These are phyloP conservation scores for Hypomontagnella monticulosa DNA, from an alignment of 495 filamentous ascomycete species.

Conservation along the genomic window DNA sequence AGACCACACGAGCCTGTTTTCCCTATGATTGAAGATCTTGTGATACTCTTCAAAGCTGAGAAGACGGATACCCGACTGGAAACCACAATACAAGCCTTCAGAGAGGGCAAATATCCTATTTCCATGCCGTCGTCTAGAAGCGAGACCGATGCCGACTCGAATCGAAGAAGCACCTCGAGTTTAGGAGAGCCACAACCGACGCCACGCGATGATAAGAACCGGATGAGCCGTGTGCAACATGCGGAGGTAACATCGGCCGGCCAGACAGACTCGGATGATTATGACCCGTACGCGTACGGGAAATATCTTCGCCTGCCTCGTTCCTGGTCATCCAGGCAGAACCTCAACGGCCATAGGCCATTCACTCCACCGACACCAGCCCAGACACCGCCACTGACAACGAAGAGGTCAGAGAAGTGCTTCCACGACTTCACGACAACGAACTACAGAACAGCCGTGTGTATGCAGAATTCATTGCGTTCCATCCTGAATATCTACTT, in stretches of 20 bases:
- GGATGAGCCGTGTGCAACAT: slow-evolving; percentile 13
- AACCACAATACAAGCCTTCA: slow-evolving; percentile 46
- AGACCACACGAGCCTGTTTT: slow-evolving; percentile 46
- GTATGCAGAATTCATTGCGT: slow-evolving; percentile 55
- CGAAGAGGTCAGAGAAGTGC: slow-evolving; percentile 17
- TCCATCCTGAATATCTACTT: slow-evolving; percentile 52
- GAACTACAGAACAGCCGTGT: slow-evolving; percentile 49
- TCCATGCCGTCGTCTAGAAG: slow-evolving; percentile 6
- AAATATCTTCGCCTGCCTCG: slow-evolving; percentile 17
- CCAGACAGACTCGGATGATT: slow-evolving; percentile 36
- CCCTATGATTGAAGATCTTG: slow-evolving; percentile 55
- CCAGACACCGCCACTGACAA: slow-evolving; percentile 32
- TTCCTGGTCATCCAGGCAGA: slow-evolving; percentile 17
- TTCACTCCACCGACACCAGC: slow-evolving; percentile 42
- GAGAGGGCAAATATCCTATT: slow-evolving; percentile 41
- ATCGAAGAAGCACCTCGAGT: slow-evolving; percentile 13
- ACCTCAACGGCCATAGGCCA: slow-evolving; percentile 16
- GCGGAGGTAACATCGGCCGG: slow-evolving; percentile 21
- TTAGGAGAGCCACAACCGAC: slow-evolving; percentile 2
- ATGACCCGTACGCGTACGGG: slow-evolving; percentile 46
- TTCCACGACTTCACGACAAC: slow-evolving; percentile 51
- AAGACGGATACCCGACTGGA: slow-evolving; percentile 42
- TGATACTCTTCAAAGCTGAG: slow-evolving; percentile 51
- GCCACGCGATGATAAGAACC: neutral
- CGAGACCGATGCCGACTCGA: slow-evolving; percentile 9